These are phyloP conservation scores for Rutstroemia sp. DNA, from an alignment of 2,329 filamentous ascomycete genomes.

Conservation along the genomic window DNA sequence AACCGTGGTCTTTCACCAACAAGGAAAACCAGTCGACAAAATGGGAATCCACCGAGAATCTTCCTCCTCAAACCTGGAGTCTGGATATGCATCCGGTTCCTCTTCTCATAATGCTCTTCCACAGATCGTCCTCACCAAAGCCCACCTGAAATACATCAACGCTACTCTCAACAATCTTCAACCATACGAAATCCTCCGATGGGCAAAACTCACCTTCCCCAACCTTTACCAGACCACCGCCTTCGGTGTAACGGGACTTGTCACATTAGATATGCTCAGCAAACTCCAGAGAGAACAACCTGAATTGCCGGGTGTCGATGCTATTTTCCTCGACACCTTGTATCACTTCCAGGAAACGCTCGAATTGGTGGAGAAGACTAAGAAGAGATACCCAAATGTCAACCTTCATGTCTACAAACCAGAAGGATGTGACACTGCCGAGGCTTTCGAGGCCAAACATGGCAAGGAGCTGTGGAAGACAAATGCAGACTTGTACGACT, in stretches of 20 bases:
- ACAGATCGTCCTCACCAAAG: constrained; percentile 75
- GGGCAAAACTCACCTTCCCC: constrained; percentile 86
- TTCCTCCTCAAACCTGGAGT: constrained; percentile 50
- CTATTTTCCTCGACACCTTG: constrained; percentile 77
- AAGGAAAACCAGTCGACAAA: constrained; percentile 6
- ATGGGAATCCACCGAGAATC: constrained; percentile 25
- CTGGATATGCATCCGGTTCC: constrained; percentile 67
- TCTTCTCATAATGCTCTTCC: constrained; percentile 59
- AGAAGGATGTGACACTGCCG: constrained; percentile 60
- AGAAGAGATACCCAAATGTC: constrained; percentile 67
- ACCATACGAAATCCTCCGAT: constrained; percentile 84
- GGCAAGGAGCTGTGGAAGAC: constrained; percentile 79
- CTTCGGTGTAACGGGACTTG: constrained; percentile 74
- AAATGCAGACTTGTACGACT: constrained; percentile 89
- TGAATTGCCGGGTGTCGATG: constrained; percentile 50
- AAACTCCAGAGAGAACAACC: constrained; percentile 61
- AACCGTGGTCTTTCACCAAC: background rate
- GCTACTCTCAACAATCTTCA: constrained; percentile 79
- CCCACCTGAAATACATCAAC: constrained; percentile 88
- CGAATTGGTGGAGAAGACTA: constrained; percentile 65
- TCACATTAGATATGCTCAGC: constrained; percentile 78
- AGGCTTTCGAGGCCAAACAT: constrained; percentile 75
- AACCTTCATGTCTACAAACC: constrained; percentile 88
- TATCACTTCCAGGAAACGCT: constrained; percentile 78
- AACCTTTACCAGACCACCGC: constrained; percentile 82